Base-by-base conservation (phyloP, 805 yeast species). In the Martiniozyma abietophila region DNA sequence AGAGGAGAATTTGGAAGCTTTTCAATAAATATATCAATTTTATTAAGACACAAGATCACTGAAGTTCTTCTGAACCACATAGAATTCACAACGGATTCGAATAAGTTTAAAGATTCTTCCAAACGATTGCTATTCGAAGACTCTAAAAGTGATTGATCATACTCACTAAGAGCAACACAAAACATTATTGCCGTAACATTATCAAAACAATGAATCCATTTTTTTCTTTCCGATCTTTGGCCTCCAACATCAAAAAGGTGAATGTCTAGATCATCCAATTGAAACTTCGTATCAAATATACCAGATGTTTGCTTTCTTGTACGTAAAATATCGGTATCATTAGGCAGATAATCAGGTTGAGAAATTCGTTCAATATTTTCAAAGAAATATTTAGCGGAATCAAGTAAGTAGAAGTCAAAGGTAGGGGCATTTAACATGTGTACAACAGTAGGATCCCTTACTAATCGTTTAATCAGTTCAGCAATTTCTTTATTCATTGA, bases 171-270 rank as follows among this genome's bases (percentile, higher is more conserved):
- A 0, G 96, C 86, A 16, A 86, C 95, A 56, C 96, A 86, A 53
- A 86, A 88, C 40, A 88, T 83, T 32, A 88, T 80, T 30, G 82
- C 66, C 0, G 95, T 81, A 22, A 88, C 96, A 47, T 86, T 85
- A 56, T 86, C 95, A 49, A 92, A 92, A 52, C 95, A 84, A 58
- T 92, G 94, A 42, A 92, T 86, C 98, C 98, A 92, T 58, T 92
- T 89, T 51, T 82, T 83, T 35, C 98, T 76, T 62, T 92, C 98
- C 3, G 94, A 76, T 48, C 98, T 67, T 58, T 92, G 98, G 2
- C 96, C 96, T 43, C 96, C 96, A 31, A 88, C 96, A 56, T 88
- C 96, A 50, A 65, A 76, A 47, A 80, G 64, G 47, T 76, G 82
- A 32, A 79, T 60, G 46, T 69, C 68, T 26, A 77, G 53, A 18